A percentile compares a stretch with the other conserved stretches of the same genome.
Evolutionary conservation across 2,329 filamentous ascomycete genomes (phyloP).

Genomic region (Stagonosporopsis tanaceti): DNA sequence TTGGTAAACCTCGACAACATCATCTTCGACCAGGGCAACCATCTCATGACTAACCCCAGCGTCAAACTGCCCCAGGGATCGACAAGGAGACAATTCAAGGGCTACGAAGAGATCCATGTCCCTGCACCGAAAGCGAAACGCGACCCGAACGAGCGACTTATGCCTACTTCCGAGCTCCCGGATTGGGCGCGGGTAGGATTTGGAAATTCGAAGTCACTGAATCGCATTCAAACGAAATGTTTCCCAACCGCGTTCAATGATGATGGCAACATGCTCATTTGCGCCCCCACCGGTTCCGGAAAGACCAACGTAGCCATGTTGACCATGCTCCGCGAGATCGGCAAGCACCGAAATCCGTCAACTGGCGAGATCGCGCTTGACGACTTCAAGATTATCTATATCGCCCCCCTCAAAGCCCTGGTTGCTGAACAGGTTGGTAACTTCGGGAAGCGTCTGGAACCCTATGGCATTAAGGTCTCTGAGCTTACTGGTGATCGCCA

Average conservation of each 20-base stretch:
- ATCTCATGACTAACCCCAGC: conserved; percentile 99
- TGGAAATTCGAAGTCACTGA: conserved; percentile 83
- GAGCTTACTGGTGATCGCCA: conserved; percentile 97
- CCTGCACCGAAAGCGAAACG: conserved; percentile 88
- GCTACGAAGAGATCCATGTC: conserved; percentile 98
- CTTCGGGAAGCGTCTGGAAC: conserved; percentile 88
- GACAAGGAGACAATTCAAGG: conserved; percentile 94
- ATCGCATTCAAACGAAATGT: conserved; percentile 94
- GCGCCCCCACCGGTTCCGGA: conserved; percentile 94
- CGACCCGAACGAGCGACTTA: conserved; percentile 76
- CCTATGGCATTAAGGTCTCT: conserved; percentile 91
- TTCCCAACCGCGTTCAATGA: conserved; percentile 89
- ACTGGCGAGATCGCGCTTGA: conserved; percentile 96
- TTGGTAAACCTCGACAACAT: conserved; percentile 95
- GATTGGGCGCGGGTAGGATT: conserved; percentile 92
- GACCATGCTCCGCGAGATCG: conserved; percentile 93
- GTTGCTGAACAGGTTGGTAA: conserved; percentile 99
- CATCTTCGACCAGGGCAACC: conserved; percentile 96
- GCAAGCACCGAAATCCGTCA: conserved; percentile 86
- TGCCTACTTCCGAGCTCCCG: conserved; percentile 86
- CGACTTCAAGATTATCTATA: conserved; percentile 98
- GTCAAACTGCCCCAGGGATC: conserved; percentile 93
- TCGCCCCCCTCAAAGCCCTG: conserved; percentile 92
- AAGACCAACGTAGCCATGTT: conserved; percentile 99
- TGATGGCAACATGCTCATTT: conserved; percentile 97